Base-by-base conservation (phyloP, 352 stramenopile species). In the Thalassiosira ordinaria region DNA sequence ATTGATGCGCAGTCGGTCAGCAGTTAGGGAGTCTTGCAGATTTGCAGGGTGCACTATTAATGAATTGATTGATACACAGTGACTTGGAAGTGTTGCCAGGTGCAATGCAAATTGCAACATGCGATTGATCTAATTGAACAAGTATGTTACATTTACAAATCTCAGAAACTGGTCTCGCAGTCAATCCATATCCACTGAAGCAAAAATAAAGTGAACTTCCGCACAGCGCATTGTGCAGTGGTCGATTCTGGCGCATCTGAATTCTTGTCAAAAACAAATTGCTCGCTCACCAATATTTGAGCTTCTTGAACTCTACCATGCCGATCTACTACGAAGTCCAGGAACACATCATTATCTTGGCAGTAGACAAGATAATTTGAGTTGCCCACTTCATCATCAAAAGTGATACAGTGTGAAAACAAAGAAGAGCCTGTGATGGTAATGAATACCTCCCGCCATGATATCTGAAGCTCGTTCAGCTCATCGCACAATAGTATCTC, bases 151-250 rank as follows among this genome's bases (percentile, higher is more conserved):
- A n/a, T n/a, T n/a, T n/a, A n/a, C n/a, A n/a, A n/a, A n/a, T n/a
- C 14, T 53, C 46, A 53, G 56, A 59, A 1, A 31, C n/a, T 33
- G 1, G 8, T 49, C 7, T 69, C 60, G 47, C 62, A 71, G 46
- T 85, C 77, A 51, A 46, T 73, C 77, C 77, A 85, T 26, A 85
- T 55, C 69, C 77, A 80, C n/a, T 80, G 59, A 5, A 85, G 53
- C 13, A 81, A 20, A 63, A 85, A 86, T 22, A 49, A 68, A 22
- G 59, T 67, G 26, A 86, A 79, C 51, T 79, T 67, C 1, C 77
- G 18, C 13, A 72, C 64, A 27, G 59, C 35, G 31, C 39, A 51
- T 74, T 31, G 64, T 16, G 51, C 41, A n/a, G 26, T 22, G 63
- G 44, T 33, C 16, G 4, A 39, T 55, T 68, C 53, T 8, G 24